These are phyloP conservation scores for Dothistroma septosporum DNA, from an alignment of 2,329 filamentous ascomycete species.

Conservation along the genomic window DNA sequence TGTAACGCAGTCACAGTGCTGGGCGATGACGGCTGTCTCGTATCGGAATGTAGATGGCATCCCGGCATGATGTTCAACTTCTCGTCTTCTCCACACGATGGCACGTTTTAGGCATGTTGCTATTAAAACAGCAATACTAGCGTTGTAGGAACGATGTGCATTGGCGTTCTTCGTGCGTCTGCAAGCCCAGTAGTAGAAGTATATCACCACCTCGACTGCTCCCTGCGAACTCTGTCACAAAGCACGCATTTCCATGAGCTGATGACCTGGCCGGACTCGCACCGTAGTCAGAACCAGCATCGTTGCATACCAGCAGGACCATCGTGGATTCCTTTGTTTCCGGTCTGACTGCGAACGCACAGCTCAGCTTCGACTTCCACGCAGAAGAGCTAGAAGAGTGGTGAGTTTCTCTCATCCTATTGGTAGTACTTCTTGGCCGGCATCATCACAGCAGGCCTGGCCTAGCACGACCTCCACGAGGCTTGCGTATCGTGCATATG, in stretches of 20 bases:
- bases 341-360: neutral
- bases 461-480: neutral
- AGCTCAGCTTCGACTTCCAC: neutral
- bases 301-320: neutral
- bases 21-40: constrained; percentile 4
- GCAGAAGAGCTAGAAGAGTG: neutral
- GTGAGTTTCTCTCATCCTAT: neutral
- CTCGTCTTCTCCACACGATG: constrained; percentile 1
- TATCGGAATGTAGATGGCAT: constrained; percentile 4
- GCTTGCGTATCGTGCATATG: neutral
- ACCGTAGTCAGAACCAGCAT: neutral
- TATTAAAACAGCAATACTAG: neutral
- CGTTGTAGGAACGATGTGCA: neutral
- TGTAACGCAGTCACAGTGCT: neutral
- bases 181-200: neutral
- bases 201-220: neutral
- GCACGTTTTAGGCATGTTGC: neutral
- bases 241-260: neutral
- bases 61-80: constrained; percentile 1
- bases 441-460: neutral
- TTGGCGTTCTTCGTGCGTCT: neutral
- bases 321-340: neutral
- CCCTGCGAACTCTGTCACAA: neutral
- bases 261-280: neutral
- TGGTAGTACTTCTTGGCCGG: neutral